Conservation (phyloP, 176 grass and related monocot genomes). For the Triticum dicoccoides region DNA sequence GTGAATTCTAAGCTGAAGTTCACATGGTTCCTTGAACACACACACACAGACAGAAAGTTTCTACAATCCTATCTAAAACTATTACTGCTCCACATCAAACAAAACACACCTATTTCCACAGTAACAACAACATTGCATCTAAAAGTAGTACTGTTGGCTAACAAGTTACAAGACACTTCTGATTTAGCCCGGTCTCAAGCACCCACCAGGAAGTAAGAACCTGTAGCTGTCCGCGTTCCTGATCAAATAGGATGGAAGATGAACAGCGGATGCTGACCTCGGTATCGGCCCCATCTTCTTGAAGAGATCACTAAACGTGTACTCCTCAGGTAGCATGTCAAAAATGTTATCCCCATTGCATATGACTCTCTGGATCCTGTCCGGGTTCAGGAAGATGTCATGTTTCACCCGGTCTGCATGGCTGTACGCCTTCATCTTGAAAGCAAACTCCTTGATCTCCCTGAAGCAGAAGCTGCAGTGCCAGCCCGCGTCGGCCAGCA, state of each 20-base stretch:
- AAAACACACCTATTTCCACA: background rate
- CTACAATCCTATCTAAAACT: constrained; percentile 33
- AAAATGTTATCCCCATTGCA: constrained; percentile 85
- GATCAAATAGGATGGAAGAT: constrained; percentile 81
- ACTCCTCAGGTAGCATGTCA: constrained; percentile 97
- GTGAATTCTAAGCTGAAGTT: constrained; percentile 24
- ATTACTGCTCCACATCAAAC: constrained; percentile 1
- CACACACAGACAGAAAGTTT: background rate
- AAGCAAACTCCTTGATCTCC: constrained; percentile 74
- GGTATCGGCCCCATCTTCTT: constrained; percentile 83
- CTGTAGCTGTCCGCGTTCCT: constrained; percentile 64
- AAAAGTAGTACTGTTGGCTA: constrained; percentile 39
- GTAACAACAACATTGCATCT: constrained; percentile 38
- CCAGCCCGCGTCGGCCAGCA: constrained; percentile 86
- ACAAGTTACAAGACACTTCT: constrained; percentile 23
- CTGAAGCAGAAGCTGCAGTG: constrained; percentile 99
- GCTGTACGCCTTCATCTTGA: constrained; percentile 97
- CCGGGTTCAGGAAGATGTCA: constrained; percentile 55
- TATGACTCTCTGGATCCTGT: constrained; percentile 90
- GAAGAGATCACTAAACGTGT: constrained; percentile 77
- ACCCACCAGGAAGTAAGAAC: constrained; percentile 91
- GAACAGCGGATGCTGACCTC: constrained; percentile 64
- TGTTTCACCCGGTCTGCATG: constrained; percentile 74
- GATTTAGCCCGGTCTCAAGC: constrained; percentile 62
- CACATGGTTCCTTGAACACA: background rate